Percentiles rank a stretch among this genome's conserved stretches.
phyloP scores from a whole-genome alignment of 805 yeast species.

The Danielia reshetovae region DNA sequence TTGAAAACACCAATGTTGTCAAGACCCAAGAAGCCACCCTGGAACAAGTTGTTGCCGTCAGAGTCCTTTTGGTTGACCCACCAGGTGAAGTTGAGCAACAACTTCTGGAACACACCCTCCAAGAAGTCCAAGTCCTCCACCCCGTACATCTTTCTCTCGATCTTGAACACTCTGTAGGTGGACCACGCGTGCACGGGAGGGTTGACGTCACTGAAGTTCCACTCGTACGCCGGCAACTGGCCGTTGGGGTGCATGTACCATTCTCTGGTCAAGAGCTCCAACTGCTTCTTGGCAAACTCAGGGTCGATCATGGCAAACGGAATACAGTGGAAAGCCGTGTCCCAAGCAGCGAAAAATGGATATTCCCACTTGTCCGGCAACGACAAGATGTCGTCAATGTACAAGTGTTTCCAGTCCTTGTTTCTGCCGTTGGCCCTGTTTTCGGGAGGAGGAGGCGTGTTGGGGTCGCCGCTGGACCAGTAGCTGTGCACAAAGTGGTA shows the following conservation, averaged over 20 bases:
- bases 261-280: conserved; percentile 81
- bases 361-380: conserved; percentile 96
- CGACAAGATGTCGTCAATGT: conserved; percentile 81
- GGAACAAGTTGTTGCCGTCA: conserved; percentile 84
- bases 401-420: conserved; percentile 83
- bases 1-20: conserved; percentile 92
- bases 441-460: conserved; percentile 66
- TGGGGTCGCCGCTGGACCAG: conserved; percentile 86
- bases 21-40: conserved; percentile 90
- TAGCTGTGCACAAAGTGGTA: conserved; percentile 81
- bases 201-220: conserved; percentile 94
- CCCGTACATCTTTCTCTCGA: conserved; percentile 84
- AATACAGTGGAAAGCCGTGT: conserved; percentile 90
- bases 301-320: conserved; percentile 94
- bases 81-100: conserved; percentile 89
- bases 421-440: conserved; percentile 86
- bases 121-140: conserved; percentile 74
- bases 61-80: conserved; percentile 92
- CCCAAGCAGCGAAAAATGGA: conserved; percentile 97
- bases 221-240: conserved; percentile 95
- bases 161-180: conserved; percentile 78
- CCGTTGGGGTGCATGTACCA: conserved; percentile 99
- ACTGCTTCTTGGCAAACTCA: conserved; percentile 82
- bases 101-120: conserved; percentile 90
- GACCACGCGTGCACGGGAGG: conserved; percentile 99